Evolutionary conservation across 148 eudicot genomes (phyloP).

Genomic region (Beta vulgaris): DNA sequence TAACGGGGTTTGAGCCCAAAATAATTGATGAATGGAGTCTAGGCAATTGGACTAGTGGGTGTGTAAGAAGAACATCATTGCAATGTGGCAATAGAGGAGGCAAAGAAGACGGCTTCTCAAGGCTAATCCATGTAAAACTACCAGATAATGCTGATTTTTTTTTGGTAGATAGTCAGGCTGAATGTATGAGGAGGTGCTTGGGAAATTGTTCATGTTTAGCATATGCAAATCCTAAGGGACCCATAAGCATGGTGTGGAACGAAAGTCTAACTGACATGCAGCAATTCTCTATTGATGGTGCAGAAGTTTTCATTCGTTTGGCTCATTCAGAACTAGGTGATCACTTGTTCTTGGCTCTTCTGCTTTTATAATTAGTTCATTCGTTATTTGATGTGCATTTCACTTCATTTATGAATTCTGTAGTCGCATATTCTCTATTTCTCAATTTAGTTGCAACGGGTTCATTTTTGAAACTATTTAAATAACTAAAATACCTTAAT

Average conservation of each 20-base stretch:
- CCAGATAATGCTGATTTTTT: constrained; percentile 34
- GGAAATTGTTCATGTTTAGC: constrained; percentile 51
- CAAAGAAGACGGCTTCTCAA: constrained; percentile 38
- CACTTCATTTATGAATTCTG: no score
- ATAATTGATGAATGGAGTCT: constrained; percentile 18
- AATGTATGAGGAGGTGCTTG: constrained; percentile 36
- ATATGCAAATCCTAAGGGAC: constrained; percentile 29
- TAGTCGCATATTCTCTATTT: no score
- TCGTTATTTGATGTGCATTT: no score
- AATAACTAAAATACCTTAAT: no score
- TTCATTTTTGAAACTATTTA: no score
- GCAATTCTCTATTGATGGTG: constrained; percentile 25
- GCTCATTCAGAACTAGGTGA: constrained; percentile 49
- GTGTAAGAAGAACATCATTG: constrained; percentile 24
- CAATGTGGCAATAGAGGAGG: constrained; percentile 20
- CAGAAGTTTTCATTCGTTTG: constrained; percentile 44
- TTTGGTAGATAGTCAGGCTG: constrained; percentile 23
- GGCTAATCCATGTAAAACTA: constrained; percentile 29
- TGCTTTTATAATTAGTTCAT: no score
- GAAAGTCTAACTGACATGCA: constrained; percentile 42
- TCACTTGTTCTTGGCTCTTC: no score
- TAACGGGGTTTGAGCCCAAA: constrained; percentile 33
- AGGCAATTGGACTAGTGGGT: constrained; percentile 28
- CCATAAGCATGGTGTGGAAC: constrained; percentile 51
- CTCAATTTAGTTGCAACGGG: no score